Base-by-base conservation (phyloP, 495 filamentous ascomycete genomes). In the Oidiodendron maius region DNA sequence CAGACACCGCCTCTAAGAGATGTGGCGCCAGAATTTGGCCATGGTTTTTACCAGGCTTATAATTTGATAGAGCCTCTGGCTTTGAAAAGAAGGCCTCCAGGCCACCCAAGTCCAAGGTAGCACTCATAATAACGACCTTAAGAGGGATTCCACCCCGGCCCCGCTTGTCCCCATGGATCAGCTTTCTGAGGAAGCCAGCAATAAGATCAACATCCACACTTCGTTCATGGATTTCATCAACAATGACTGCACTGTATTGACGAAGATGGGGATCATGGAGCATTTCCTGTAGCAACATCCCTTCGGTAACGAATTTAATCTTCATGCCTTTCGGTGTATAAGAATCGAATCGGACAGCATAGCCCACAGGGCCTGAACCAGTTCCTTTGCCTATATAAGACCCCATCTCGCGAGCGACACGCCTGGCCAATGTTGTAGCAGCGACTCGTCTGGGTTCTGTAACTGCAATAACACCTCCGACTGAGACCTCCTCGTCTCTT, bases 211-310 rank as follows among this genome's bases (percentile, higher is more conserved):
- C 91, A 58, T 96, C 95, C n/a, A 95, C 79, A 46, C 91, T 94
- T 46, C 94, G 76, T 66, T 99, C 94, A 67, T 99, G 94, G 2
- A 97, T 89, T 60, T 99, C 94, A 68, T 99, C 94, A 9, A 99
- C 87, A 40, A 97, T 75, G 2, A 99, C 75, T 1, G 84, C 88
- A 52, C 87, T 91, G 61, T 99, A 99, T 57, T 85, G 78, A 23
- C 72, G 77, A 55, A 99, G 68, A 63, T 80, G 71, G 2, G 91
- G 89, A 63, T 97, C 94, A 45, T 83, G 76, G 36, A 97, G 65
- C 71, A 97, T 83, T 63, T 99, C 94, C 65, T 96, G 91, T 12
- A 99, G 71, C 38, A 99, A 71, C 86, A 95, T 97, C 45, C 94
- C 94, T 64, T 99, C 94, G 0, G 94, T 99, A 53, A 99, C 69